Evolutionary conservation across 768 basidiomycete species (phyloP), one percentile per base, ranked within the genome.

Genomic region (Russula brevipes): DNA sequence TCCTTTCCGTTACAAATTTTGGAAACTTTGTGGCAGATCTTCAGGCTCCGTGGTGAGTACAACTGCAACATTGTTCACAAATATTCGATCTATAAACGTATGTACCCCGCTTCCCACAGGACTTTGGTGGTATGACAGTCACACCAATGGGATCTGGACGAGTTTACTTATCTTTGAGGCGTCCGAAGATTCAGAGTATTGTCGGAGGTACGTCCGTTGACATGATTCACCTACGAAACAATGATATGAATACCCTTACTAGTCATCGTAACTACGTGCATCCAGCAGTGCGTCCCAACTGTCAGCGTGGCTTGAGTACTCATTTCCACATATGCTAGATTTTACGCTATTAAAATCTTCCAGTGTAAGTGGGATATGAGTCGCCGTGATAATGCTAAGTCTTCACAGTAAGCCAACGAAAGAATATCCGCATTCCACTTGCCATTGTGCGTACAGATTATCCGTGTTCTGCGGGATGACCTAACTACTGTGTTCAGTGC

Each of bases 11-110:
- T 14, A 63, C 57, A 39, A 59, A 63, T 16, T 63, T 63, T 19
- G 62, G 62, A 10, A 52, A 63, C 35, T 49, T 4, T 46, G 3
- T 47, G 7, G 56, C 62, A 9, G 38, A 63, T 52, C 62, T 63
- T 55, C 60, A 61, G 42, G 60, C 60, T 14, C 60, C 60, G 51
- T 61, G 60, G 60, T 61, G 42, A 50, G 60, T 33, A 17, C 31
- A 33, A 50, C 38, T 24, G 24, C 24, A 24, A 24, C 16, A 3
- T 6, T 16, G n/a, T 51, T 33, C 33, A 14, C 11, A 14, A n/a
- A 35, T 36, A 14, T 5, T 35, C 31, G 36, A 38, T 39, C 12
- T 35, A 17, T 36, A 2, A 36, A 41, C n/a, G 38, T 7, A 12
- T 7, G 38, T 12, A 9, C 41, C 41, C 6, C 41, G 9, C 36